Evolutionary conservation across 208 protist genomes (phyloP), one percentile per base, ranked within the genome.

Genomic region (Trypanosoma brucei): DNA sequence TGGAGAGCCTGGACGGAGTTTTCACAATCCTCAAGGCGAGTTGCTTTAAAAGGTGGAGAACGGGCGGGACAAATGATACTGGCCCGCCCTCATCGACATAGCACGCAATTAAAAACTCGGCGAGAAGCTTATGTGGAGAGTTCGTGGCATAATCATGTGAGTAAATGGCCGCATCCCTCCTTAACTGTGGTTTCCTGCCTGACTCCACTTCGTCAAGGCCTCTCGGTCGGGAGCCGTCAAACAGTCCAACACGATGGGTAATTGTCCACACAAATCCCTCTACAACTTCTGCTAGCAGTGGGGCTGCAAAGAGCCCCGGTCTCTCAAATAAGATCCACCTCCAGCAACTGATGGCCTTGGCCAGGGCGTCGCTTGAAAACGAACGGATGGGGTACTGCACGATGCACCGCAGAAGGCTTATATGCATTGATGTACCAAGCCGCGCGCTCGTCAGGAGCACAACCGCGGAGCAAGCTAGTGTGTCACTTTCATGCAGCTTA

Each of bases 121-220:
- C 70, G 40, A 94, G 72, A 11, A 90, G 65, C 56, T 78, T 86
- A 69, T 94, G 88, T 55, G 84, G 84, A 7, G 84, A 90, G 55
- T 67, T 68, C 38, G 55, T 56, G 48, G 63, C 69, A 46, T 78
- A 83, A 67, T 79, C 70, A 13, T 62, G 9, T 7, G 63, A 44
- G 45, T 75, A 70, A 49, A 53, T 50, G 49, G n/a, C 50, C 36
- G 51, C 68, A 73, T 39, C 66, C 61, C 55, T 42, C 59, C 49
- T 63, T 30, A 38, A 67, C 50, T 42, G 34, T 11, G 49, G 80
- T 52, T 40, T 5, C 6, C 62, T 76, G 30, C 83, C 83, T 8
- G 78, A 79, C 68, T 92, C 80, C 62, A 94, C 81, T 63, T 83
- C 67, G 30, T 75, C 70, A 36, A 60, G 66, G 55, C 84, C 78